phyloP scores from a whole-genome alignment of 495 filamentous ascomycete genomes.

The Xylaria longipes region DNA sequence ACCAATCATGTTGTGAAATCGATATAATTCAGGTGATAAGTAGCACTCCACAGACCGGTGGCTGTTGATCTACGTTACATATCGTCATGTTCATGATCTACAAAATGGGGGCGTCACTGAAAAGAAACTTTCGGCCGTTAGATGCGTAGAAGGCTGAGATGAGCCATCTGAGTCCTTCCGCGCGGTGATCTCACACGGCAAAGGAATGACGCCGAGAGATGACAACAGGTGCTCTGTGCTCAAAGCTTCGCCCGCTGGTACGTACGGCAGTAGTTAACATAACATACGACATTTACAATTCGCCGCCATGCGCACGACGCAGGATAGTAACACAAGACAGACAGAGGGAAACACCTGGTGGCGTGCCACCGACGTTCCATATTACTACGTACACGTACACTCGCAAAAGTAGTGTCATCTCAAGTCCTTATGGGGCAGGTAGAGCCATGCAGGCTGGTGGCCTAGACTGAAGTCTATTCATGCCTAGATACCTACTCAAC shows the following conservation, averaged over 20 bases:
- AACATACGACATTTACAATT: background rate
- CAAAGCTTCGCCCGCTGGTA: constrained; percentile 3
- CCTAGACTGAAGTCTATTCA: constrained; percentile 21
- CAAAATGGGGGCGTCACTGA: constrained; percentile 2
- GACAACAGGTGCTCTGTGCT: background rate
- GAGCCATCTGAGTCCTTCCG: background rate
- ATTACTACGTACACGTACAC: constrained; percentile 9
- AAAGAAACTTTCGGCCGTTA: constrained; percentile 2
- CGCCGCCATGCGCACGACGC: constrained; percentile 1
- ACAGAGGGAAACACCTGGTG: background rate
- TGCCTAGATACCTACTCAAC: background rate
- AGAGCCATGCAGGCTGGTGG: constrained; percentile 9
- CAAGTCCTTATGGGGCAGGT: background rate
- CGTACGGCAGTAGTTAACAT: background rate
- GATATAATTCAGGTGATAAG: background rate
- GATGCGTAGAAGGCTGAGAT: background rate
- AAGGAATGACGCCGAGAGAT: background rate
- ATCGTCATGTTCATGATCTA: background rate
- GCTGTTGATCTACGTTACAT: background rate
- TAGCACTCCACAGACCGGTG: background rate
- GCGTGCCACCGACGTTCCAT: background rate
- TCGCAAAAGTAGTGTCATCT: constrained; percentile 9
- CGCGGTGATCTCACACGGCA: constrained; percentile 1
- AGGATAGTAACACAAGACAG: background rate
- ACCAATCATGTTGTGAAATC: constrained; percentile 1